Evolutionary conservation across 2,329 filamentous ascomycete genomes (phyloP).

Genomic region (Bimuria novae-zelandiae): DNA sequence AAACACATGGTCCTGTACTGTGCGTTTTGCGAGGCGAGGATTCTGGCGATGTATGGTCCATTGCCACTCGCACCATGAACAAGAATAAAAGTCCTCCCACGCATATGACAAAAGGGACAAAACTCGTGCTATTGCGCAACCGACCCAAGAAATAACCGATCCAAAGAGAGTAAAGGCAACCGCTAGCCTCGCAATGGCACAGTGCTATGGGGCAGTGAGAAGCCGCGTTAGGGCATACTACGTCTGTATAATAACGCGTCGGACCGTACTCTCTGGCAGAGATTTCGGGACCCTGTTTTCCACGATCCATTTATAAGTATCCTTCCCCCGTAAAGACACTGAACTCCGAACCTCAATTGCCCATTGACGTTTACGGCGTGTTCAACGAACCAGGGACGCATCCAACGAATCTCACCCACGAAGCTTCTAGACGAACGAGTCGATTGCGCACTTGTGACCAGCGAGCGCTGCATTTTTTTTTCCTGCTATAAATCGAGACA

Average conservation of each 20-base stretch:
- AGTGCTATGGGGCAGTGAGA: slow-evolving; percentile 7
- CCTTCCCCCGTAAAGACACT: neutral
- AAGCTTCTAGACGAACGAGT: neutral
- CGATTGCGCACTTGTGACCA: neutral
- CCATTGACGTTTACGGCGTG: slow-evolving; percentile 6
- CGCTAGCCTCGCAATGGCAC: slow-evolving; percentile 18
- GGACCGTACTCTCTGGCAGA: slow-evolving; percentile 8
- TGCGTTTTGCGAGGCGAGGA: neutral
- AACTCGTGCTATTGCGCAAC: slow-evolving; percentile 46
- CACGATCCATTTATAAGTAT: slow-evolving; percentile 1
- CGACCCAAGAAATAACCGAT: slow-evolving; percentile 40
- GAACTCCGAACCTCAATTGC: neutral
- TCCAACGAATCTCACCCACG: neutral
- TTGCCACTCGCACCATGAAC: neutral
- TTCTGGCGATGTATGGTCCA: too few relatives aligned
- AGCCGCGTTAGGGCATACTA: slow-evolving; percentile 9
- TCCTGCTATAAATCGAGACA: slow-evolving; percentile 1
- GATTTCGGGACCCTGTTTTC: slow-evolving; percentile 7
- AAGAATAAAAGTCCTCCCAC: neutral
- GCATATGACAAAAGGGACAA: slow-evolving; percentile 21
- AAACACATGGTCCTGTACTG: neutral
- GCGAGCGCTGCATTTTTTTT: neutral
- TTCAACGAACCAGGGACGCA: neutral
- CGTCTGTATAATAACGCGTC: slow-evolving; percentile 4
- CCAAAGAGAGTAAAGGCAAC: slow-evolving; percentile 18